Evolutionary conservation across 2,329 filamentous ascomycete genomes (phyloP).

Genomic region (Lecanoromycetidae sp.): DNA sequence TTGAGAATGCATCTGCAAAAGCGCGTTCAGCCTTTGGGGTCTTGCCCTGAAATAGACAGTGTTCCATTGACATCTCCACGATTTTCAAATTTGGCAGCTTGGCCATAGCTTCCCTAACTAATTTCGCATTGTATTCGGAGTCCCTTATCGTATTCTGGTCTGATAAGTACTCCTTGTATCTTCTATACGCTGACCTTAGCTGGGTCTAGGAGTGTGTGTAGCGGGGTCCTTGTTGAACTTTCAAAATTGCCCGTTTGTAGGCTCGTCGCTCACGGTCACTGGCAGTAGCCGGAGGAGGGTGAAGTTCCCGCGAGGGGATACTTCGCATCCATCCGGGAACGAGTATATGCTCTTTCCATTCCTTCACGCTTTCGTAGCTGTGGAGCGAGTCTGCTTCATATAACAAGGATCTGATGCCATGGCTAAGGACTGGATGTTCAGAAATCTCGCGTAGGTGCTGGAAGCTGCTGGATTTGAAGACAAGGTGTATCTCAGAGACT

Average conservation of each 20-base stretch:
- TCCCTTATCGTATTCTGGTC: not conserved
- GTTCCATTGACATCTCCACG: not conserved
- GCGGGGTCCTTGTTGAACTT: not conserved
- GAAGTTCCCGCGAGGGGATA: not conserved
- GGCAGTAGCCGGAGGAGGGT: not conserved
- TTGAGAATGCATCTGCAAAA: not conserved
- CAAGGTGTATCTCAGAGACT: not conserved
- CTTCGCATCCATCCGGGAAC: not conserved
- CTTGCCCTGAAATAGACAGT: not conserved
- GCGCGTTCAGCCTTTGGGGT: not conserved
- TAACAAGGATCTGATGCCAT: not conserved
- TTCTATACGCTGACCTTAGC: not conserved
- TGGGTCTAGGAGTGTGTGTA: not conserved
- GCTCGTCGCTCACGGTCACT: not conserved
- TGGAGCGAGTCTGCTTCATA: slow-evolving; percentile 3
- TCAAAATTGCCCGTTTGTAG: not conserved
- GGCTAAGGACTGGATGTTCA: slow-evolving; percentile 1
- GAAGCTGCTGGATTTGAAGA: slow-evolving; percentile 1
- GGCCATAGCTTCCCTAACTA: not conserved
- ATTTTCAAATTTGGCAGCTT: slow-evolving; percentile 1
- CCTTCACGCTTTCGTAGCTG: not conserved
- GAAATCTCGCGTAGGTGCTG: not conserved
- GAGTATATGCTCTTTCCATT: not conserved
- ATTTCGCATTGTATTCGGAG: not conserved
- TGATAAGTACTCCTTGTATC: not conserved